Conservation (phyloP, 148 eudicot genomes). For the Vaccinium myrtillus region DNA sequence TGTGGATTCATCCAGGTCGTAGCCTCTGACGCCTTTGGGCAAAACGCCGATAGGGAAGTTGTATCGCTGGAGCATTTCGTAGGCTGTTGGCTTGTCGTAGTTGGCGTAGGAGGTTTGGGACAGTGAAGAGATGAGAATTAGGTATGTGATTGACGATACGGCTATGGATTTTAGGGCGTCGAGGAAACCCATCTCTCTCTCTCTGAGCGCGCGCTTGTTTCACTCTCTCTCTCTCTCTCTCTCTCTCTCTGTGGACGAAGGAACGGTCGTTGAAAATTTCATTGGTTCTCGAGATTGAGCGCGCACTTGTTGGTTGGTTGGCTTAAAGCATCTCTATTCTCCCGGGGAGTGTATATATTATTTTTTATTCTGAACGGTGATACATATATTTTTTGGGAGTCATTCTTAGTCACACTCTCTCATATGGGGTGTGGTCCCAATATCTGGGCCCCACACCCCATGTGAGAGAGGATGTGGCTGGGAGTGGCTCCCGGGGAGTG, state of each 20-base stretch:
- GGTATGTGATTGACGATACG: neutral
- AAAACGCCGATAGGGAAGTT: slow-evolving; percentile 44
- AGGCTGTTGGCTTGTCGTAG: slow-evolving; percentile 27
- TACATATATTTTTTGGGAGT: too few relatives aligned
- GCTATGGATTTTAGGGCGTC: neutral
- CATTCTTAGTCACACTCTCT: too few relatives aligned
- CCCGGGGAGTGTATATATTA: too few relatives aligned
- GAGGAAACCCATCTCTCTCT: neutral
- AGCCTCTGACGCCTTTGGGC: slow-evolving; percentile 45
- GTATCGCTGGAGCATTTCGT: slow-evolving; percentile 38
- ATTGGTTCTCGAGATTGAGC: neutral
- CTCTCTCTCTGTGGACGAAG: neutral
- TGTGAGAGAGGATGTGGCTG: too few relatives aligned
- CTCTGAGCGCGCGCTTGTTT: neutral
- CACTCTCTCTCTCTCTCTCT: neutral
- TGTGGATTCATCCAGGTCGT: slow-evolving; percentile 37
- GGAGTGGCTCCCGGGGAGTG: too few relatives aligned
- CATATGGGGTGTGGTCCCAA: too few relatives aligned
- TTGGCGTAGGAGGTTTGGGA: neutral
- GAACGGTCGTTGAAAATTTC: neutral
- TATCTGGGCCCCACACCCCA: too few relatives aligned
- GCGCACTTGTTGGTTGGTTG: too few relatives aligned
- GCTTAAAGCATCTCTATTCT: too few relatives aligned
- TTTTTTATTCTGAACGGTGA: too few relatives aligned
- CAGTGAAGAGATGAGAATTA: slow-evolving; percentile 6